Evolutionary conservation across 257 asterid genomes (phyloP).

Genomic region (Fraxinus americana): DNA sequence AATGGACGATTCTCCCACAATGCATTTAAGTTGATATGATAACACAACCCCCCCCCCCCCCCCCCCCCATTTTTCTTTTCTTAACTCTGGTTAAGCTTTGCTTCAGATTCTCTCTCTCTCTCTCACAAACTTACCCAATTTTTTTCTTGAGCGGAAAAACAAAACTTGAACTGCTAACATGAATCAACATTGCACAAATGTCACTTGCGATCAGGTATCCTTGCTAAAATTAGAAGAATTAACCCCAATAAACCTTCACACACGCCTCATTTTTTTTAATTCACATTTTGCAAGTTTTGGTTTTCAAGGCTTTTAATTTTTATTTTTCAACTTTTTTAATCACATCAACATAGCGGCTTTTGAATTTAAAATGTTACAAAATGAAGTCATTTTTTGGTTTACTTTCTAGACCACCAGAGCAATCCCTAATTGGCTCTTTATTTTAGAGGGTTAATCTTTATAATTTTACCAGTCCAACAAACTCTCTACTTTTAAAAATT

Average conservation of each 20-base stretch:
- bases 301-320: no score
- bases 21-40: not conserved
- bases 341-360: no score
- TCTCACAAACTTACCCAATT: conserved; percentile 18
- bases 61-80: not conserved
- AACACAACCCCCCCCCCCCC: not conserved
- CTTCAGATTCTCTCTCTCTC: conserved; percentile 4
- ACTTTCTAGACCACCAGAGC: no score
- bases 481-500: no score
- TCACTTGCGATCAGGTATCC: conserved; percentile 28
- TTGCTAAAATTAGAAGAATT: conserved; percentile 35
- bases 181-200: conserved; percentile 60
- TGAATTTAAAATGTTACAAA: no score
- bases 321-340: no score
- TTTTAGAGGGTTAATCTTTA: no score
- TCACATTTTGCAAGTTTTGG: no score
- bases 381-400: no score
- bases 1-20: not conserved
- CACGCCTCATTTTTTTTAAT: not conserved
- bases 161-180: conserved; percentile 21
- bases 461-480: no score
- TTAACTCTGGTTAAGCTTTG: conserved; percentile 13
- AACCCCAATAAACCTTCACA: conserved; percentile 7
- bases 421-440: no score
- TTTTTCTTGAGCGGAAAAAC: no score